phyloP scores from a whole-genome alignment of 345 rosid species.

The Arabidopsis suecica region DNA sequence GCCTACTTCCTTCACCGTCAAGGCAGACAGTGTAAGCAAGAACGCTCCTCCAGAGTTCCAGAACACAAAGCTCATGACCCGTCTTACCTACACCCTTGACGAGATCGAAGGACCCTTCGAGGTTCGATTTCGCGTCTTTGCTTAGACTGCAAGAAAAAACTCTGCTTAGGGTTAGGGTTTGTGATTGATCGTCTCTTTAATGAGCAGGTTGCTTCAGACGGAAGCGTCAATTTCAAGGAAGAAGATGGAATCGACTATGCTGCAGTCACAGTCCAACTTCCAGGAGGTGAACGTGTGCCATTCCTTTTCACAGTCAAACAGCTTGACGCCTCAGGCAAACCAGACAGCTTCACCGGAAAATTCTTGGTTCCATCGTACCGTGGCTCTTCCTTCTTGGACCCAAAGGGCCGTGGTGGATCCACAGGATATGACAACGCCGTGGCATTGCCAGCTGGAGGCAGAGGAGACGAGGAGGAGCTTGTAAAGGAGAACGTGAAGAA shows the following conservation, averaged over 20 bases:
- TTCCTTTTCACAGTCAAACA: constrained; percentile 95
- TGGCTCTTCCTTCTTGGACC: constrained; percentile 97
- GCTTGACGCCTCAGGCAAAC: constrained; percentile 87
- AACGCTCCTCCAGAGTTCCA: constrained; percentile 92
- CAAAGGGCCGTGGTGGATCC: constrained; percentile 96
- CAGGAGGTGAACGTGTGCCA: constrained; percentile 95
- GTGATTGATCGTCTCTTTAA: background rate
- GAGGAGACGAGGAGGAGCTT: constrained; percentile 95
- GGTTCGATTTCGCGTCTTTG: constrained; percentile 39
- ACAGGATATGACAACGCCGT: constrained; percentile 90
- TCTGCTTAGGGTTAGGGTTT: constrained; percentile 14
- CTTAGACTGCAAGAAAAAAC: background rate
- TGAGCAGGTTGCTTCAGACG: constrained; percentile 57
- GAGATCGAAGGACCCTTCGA: constrained; percentile 97
- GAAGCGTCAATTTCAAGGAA: constrained; percentile 77
- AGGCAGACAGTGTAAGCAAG: constrained; percentile 84
- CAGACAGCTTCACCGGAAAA: constrained; percentile 75
- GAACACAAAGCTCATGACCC: constrained; percentile 96
- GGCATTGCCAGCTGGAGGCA: constrained; percentile 79
- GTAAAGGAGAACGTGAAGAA: constrained; percentile 83
- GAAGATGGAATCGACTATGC: constrained; percentile 96
- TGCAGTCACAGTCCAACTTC: constrained; percentile 92
- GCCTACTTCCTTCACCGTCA: constrained; percentile 97
- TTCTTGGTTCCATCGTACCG: constrained; percentile 89
- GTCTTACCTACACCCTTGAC: constrained; percentile 92